These are phyloP conservation scores for Luffa acutangula DNA, from an alignment of 306 rosid species.

Conservation along the genomic window DNA sequence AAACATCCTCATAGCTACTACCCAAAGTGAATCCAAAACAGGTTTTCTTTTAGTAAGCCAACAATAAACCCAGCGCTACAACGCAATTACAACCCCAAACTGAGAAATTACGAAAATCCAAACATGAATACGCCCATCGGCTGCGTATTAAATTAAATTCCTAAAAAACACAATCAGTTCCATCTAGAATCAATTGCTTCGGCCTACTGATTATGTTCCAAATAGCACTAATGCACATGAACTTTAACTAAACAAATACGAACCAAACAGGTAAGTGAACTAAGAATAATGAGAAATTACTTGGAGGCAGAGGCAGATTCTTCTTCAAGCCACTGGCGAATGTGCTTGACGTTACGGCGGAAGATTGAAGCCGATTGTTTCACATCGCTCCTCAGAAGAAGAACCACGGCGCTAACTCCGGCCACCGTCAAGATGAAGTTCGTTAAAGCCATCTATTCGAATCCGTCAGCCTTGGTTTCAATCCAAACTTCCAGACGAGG, in stretches of 20 bases:
- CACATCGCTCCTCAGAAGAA: constrained; percentile 35
- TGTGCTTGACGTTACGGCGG: constrained; percentile 39
- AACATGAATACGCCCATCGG: background rate
- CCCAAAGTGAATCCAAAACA: background rate
- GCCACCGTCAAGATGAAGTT: constrained; percentile 44
- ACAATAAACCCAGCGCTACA: background rate
- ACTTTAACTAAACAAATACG: background rate
- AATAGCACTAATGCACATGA: background rate
- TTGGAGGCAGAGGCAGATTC: constrained; percentile 31
- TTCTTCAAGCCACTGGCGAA: constrained; percentile 40
- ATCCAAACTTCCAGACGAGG: background rate
- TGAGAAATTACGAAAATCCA: background rate
- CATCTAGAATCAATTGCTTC: background rate
- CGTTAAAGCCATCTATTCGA: constrained; percentile 28
- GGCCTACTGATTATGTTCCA: background rate
- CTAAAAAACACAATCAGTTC: background rate
- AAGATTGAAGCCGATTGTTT: constrained; percentile 31
- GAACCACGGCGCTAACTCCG: constrained; percentile 39
- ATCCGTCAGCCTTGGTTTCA: background rate
- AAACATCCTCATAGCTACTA: background rate
- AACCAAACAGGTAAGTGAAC: background rate
- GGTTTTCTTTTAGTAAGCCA: background rate
- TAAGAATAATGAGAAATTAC: constrained; percentile 12
- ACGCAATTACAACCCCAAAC: background rate
- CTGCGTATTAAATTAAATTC: background rate